Percentiles rank a stretch among this genome's conserved stretches.
phyloP scores from a whole-genome alignment of 2,329 filamentous ascomycete genomes.

The Fusarium graminum region DNA sequence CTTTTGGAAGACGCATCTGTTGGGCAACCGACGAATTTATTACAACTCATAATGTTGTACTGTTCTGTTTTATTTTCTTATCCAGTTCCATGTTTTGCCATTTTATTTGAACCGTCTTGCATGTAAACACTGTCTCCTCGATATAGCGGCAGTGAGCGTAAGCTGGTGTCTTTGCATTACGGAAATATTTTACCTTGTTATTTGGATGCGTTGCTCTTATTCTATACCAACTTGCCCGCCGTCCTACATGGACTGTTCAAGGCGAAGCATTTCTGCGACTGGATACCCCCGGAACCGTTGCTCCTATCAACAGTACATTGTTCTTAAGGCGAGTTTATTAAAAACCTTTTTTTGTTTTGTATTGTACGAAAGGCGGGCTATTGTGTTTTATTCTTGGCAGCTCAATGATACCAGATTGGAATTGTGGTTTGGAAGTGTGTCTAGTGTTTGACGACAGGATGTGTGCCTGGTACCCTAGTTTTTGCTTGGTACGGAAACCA shows the following conservation, averaged over 20 bases:
- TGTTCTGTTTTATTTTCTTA: slow-evolving; percentile 27
- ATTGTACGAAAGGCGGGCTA: slow-evolving; percentile 9
- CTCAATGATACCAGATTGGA: slow-evolving; percentile 42
- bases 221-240: slow-evolving; percentile 12
- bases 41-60: slow-evolving; percentile 27
- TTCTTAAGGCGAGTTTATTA: slow-evolving; percentile 3
- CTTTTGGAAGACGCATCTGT: slow-evolving; percentile 49
- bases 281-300: slow-evolving; percentile 23
- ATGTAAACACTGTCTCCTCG: slow-evolving; percentile 25
- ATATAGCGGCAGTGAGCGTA: slow-evolving; percentile 24
- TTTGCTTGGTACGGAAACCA: slow-evolving; percentile 18
- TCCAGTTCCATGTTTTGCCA: slow-evolving; percentile 26
- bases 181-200: slow-evolving; percentile 18
- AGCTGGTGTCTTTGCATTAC: slow-evolving; percentile 37
- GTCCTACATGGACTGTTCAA: slow-evolving; percentile 12
- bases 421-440: slow-evolving; percentile 25
- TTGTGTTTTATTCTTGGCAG: slow-evolving; percentile 16
- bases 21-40: slow-evolving; percentile 47
- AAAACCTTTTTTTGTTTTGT: slow-evolving; percentile 6
- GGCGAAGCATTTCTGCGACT: slow-evolving; percentile 20
- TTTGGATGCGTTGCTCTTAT: slow-evolving; percentile 16
- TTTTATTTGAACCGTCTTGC: slow-evolving; percentile 36
- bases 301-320: slow-evolving; percentile 36
- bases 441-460: slow-evolving; percentile 8
- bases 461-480: slow-evolving; percentile 37